Percentiles rank a stretch among this genome's conserved stretches.
These are phyloP conservation scores for Coemansia sp. DNA, from an alignment of 192 early-diverging fungal species.

Conservation along the genomic window DNA sequence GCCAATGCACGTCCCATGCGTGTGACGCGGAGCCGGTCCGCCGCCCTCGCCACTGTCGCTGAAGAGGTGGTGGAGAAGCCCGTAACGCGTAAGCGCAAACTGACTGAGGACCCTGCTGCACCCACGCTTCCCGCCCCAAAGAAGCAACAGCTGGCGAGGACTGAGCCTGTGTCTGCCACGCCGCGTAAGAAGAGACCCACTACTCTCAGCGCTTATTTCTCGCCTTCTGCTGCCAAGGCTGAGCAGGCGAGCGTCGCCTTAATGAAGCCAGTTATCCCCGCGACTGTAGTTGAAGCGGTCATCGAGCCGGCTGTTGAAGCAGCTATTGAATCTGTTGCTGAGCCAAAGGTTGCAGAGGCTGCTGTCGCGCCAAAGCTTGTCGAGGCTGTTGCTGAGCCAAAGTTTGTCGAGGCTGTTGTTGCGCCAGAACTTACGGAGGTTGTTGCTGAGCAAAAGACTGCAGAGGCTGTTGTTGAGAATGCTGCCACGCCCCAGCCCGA, in stretches of 20 bases:
- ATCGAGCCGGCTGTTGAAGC: neutral
- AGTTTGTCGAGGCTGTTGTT: neutral
- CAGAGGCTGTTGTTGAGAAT: neutral
- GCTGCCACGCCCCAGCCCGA: neutral
- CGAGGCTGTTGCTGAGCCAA: neutral
- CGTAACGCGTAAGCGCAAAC: slow-evolving; percentile 37
- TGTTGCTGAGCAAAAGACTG: neutral
- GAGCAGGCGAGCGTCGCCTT: neutral
- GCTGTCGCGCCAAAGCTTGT: neutral
- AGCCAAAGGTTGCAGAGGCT: neutral
- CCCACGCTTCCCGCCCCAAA: neutral
- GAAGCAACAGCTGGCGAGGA: neutral
- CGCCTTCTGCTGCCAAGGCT: neutral
- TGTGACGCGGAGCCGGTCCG: slow-evolving; percentile 42
- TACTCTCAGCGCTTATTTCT: slow-evolving; percentile 38
- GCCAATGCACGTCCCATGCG: slow-evolving; percentile 15
- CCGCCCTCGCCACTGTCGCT: neutral
- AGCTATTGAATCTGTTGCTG: neutral
- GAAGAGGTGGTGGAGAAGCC: neutral
- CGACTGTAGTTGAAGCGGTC: neutral
- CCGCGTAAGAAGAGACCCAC: slow-evolving; percentile 15
- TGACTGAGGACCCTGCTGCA: neutral
- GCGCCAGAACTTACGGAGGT: no score
- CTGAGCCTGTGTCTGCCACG: neutral
- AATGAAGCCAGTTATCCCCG: neutral